Evolutionary conservation across 1,139 yeast genomes (phyloP), one percentile per base, ranked within the genome.

Genomic region (Geotrichum phurueaensis): DNA sequence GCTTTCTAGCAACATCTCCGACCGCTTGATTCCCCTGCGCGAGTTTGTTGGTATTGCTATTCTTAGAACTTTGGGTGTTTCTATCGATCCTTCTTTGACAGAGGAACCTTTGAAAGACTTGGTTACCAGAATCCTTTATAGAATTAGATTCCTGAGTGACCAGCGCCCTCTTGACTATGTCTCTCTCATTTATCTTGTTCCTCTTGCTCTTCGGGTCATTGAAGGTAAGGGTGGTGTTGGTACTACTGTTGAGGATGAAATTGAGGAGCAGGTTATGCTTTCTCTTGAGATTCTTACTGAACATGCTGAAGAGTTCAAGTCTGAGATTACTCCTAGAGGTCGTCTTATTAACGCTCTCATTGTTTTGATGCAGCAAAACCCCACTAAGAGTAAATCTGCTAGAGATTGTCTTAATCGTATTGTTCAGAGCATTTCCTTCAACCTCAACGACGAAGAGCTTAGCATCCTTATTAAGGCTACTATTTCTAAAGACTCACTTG

Each of bases 191-290:
- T 94, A 89, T 71, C 73, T 88, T 36, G 77, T 89, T 51, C 97
- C 98, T 1, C 74, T 92, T 65, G 73, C 91, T 57, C 81, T 84
- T 25, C 81, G 81, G 63, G 86, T 69, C 77, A 45, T 72, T 71
- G 47, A 78, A 72, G 67, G 68, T 43, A 60, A 82, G 79, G 62
- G 81, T 83, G 51, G 97, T 82, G 71, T 88, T 82, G 76, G 83
- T 79, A 65, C 70, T 47, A 64, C 64, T 45, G 87, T 86, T 64
- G 95, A 88, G 70, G 96, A 89, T 64, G 88, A 87, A 31, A 89
- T 87, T 68, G 98, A 92, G 71, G 98, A 92, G 71, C 96, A 89
- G 67, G 76, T 90, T 55, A 75, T 89, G 61, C 76, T 94, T 62
- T 89, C 94, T 0, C 75, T 92, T 65, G 96, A 91, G 68, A 84